These are phyloP conservation scores for Yamadazyma sp. DNA, from an alignment of 1,139 yeast genomes.

Conservation along the genomic window DNA sequence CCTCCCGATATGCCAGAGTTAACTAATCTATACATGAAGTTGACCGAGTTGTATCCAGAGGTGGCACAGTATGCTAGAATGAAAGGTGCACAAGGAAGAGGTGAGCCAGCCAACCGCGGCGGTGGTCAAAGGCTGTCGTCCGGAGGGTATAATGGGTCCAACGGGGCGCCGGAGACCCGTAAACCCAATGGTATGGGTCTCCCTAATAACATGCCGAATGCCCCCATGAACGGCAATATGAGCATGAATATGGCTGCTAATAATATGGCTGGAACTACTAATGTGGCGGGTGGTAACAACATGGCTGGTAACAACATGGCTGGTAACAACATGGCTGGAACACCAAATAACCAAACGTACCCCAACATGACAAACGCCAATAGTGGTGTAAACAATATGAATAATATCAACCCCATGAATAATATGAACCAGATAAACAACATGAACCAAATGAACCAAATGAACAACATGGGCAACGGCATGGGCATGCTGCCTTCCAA, in stretches of 20 bases:
- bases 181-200: too few species aligned
- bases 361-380: too few species aligned
- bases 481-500: constrained; percentile 1
- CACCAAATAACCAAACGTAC: too few species aligned
- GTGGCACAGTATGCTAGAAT: constrained; percentile 50
- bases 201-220: background rate
- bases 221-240: constrained; percentile 1
- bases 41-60: constrained; percentile 57
- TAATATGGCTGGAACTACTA: background rate
- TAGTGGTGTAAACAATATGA: constrained; percentile 3
- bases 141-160: constrained; percentile 1
- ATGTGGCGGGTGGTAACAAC: background rate
- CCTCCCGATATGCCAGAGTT: constrained; percentile 60
- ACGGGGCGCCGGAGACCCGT: background rate
- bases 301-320: too few species aligned
- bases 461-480: constrained; percentile 8
- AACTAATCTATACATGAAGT: constrained; percentile 42
- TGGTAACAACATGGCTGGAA: constrained; percentile 10
- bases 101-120: constrained; percentile 14
- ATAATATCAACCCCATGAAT: constrained; percentile 11
- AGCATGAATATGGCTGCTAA: background rate
- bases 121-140: constrained; percentile 2
- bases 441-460: constrained; percentile 9
- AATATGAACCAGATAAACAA: constrained; percentile 2
- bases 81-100: constrained; percentile 46